phyloP scores from a whole-genome alignment of 2,329 filamentous ascomycete species.

The Fusarium sacchari region DNA sequence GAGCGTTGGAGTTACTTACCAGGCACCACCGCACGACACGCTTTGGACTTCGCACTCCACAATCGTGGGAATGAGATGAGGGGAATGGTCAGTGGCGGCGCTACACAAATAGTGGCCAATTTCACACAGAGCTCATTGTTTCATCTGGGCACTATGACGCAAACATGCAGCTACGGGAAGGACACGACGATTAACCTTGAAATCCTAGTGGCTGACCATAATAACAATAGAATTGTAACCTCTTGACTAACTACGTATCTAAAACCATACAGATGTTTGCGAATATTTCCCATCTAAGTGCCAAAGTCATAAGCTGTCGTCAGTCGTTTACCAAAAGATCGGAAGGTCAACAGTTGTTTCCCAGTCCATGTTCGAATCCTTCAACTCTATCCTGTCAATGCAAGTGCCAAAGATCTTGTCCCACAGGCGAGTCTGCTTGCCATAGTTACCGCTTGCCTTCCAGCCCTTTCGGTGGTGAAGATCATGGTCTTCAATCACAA shows the following conservation, averaged over 20 bases:
- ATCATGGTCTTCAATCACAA: slow-evolving; percentile 21
- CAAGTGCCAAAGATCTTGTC: slow-evolving; percentile 16
- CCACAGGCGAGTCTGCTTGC: slow-evolving; percentile 23
- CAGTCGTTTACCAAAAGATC: neutral
- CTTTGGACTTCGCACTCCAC: neutral
- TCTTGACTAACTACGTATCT: too few relatives aligned
- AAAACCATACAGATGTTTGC: neutral
- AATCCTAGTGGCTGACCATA: rapidly evolving
- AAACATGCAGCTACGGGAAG: rapidly evolving
- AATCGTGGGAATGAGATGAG: neutral
- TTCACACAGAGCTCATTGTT: neutral
- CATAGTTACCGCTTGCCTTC: slow-evolving; percentile 11
- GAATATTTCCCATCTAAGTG: rapidly evolving
- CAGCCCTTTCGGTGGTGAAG: slow-evolving; percentile 18
- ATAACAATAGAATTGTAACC: neutral
- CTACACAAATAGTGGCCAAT: rapidly evolving
- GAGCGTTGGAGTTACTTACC: rapidly evolving
- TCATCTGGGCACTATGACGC: neutral
- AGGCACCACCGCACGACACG: neutral
- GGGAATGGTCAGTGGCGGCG: too few relatives aligned
- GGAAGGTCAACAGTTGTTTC: neutral
- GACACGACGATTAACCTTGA: neutral
- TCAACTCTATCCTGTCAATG: slow-evolving; percentile 3
- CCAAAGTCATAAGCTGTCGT: neutral
- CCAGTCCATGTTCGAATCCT: neutral